Base-by-base conservation (phyloP, 768 basidiomycete species). In the Trametes cinnabarina region DNA sequence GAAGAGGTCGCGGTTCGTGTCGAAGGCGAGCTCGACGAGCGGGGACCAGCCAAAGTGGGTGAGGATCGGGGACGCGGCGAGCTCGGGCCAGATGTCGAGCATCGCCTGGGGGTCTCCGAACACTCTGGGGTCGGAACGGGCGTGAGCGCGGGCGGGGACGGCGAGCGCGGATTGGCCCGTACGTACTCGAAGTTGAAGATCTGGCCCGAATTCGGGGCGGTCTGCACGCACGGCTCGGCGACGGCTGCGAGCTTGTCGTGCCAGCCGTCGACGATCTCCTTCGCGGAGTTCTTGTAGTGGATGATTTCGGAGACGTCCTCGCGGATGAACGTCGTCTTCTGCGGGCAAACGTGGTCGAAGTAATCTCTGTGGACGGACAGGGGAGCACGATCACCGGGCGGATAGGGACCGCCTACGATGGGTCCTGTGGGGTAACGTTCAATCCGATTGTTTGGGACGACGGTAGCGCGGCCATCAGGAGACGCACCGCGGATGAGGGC, bases 21-120 rank as follows among this genome's bases (percentile, higher is more conserved):
- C 60, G 58, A 69, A 63, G 3, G 81, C 82, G 26, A 71, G 66
- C 40, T 73, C 72, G 25, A 85, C 80, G 51, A 82, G 74, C 0
- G 79, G 75, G 0, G 83, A 82, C 83, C 82, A 85, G 3, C 69
- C 58, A 62, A 84, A 86, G n/a, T 73, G 59, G 2, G 63, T 65
- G 30, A 84, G 69, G 42, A 84, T 77, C 19, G 84, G 83, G 0
- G 83, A 83, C 7, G 70, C 60, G 5, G 66, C 64, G 34, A 86
- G 73, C 3, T 70, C 53, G 0, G 77, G 76, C 60, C 79, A 78
- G 4, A 84, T 63, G 48, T 63, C 63, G 10, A 66, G 52, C 47
- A 67, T 58, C 25, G 61, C 63, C 2, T 47, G 40, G 22, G 32
- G 51, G n/a, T 51, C 54, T 40, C 68, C 68, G 41, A 69, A 69